These are phyloP conservation scores for Lenwebbia sp. DNA, from an alignment of 345 rosid genomes.

Conservation along the genomic window DNA sequence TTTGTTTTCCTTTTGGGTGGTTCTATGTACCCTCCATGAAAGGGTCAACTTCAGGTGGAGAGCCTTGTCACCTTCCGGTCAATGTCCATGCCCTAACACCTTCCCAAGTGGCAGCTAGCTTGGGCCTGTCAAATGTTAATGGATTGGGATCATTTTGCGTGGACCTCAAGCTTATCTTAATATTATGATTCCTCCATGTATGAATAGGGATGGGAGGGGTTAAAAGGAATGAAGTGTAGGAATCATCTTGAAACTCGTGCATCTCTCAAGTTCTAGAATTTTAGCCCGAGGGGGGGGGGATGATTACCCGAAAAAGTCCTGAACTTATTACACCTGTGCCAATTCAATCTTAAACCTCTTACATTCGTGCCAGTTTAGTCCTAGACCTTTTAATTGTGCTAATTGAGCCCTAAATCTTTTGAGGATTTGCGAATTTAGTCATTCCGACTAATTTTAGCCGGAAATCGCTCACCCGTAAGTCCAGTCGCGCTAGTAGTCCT, in stretches of 20 bases:
- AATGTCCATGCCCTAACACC: background rate
- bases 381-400: no score
- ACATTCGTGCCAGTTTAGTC: no score
- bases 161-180: background rate
- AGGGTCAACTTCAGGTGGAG: background rate
- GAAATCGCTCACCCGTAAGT: no score
- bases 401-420: no score
- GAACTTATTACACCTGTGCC: no score
- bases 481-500: no score
- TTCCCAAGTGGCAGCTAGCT: background rate
- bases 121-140: background rate
- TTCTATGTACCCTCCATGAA: background rate
- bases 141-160: background rate
- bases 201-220: background rate
- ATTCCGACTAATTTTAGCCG: no score
- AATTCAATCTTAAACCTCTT: no score
- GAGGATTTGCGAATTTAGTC: no score
- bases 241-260: background rate
- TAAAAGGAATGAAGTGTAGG: background rate
- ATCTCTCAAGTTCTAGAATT: background rate
- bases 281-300: rapidly evolving
- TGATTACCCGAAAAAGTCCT: no score
- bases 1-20: background rate
- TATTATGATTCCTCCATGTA: background rate
- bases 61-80: background rate